Base-by-base conservation (phyloP, 2,329 filamentous ascomycete species). In the Sphaerostilbella broomeana region DNA sequence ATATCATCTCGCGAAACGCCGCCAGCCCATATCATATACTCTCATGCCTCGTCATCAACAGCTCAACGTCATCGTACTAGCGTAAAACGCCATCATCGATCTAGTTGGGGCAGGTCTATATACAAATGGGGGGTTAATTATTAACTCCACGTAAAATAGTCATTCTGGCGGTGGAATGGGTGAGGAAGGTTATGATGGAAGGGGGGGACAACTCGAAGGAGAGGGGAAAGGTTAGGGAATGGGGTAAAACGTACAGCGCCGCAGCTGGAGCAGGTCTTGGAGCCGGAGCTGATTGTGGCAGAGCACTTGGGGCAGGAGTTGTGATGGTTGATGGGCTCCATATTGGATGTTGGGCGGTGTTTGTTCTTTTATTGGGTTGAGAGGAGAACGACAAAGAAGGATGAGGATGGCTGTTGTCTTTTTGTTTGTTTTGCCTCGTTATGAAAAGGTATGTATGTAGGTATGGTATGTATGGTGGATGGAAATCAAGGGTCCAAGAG, bases 271-370 rank as follows among this genome's bases (percentile, higher is more conserved):
- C 75, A 79, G 45, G 64, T 68, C 72, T 79, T 79, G 62, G 52
- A 51, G 28, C 52, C 51, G 50, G 63, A 63, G 32, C 59, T 52
- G 50, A 69, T 66, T 54, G 62, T 45, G 51, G 65, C 61, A 51
- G 66, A 68, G 67, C 75, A 79, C 64, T 73, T 76, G 63, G 75
- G 75, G 68, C 75, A 79, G 51, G 56, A 49, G 42, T 55, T 51
- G 53, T 63, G 56, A 57, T 43, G 45, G 58, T 65, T 60, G 57
- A 63, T 56, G 45, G 55, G 55, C 45, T 60, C 47, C 58, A 61
- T 62, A 6, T 34, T 48, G 39, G 16, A 12, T n/a, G n/a, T n/a
- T n/a, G n/a, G n/a, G n/a, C 8, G 8, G 22, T 25, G 8, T 25
- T 4, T 25, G 22, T 25, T 25, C 8, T n/a, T 6, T n/a, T 34